Evolutionary conservation across 2,329 filamentous ascomycete genomes (phyloP), one percentile per base, ranked within the genome.

Genomic region (Fusarium musae): DNA sequence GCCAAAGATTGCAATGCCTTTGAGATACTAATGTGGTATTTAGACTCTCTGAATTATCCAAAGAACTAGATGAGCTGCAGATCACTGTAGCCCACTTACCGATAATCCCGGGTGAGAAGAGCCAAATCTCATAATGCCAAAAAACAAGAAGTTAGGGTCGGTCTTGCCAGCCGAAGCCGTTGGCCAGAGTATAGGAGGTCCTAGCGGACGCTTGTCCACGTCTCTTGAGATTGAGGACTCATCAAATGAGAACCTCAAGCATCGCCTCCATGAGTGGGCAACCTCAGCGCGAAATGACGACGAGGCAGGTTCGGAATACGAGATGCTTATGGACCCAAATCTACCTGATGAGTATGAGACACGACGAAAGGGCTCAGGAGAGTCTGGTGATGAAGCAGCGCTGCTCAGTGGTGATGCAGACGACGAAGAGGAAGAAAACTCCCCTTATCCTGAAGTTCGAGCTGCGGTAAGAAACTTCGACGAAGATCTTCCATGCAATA

Each of bases 381-480:
- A 72, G 12, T 63, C 66, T 32, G 66, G 58, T 4, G 78, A 83
- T 28, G 77, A 77, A 15, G 72, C 58, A 12, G 72, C 69, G 7
- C 66, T 78, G 43, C 60, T 70, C 49, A 74, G 73, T 10, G 70
- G 77, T 16, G 63, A 83, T 63, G 79, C 82, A 39, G 84, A 85
- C 53, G 80, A 82, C n/a, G 84, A 84, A 69, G 80, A 82, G 26
- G 65, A 72, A 12, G 74, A 77, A 36, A 83, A 82, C 78, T 92
- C 90, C 5, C 91, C 90, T 1, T 93, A 92, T 75, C 87, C 90
- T 34, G 90, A 93, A 80, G 90, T 91, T 54, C 85, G 89, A 52
- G 89, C 90, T 39, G 90, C 90, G 12, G 90, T 92, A 6, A 84
- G 85, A 59, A 92, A 92, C 78, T 89, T 88, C 74, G 90, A 92